Percentiles rank a stretch among this genome's conserved stretches.
Evolutionary conservation across 768 basidiomycete species (phyloP).

Genomic region (Auricularia sp.): DNA sequence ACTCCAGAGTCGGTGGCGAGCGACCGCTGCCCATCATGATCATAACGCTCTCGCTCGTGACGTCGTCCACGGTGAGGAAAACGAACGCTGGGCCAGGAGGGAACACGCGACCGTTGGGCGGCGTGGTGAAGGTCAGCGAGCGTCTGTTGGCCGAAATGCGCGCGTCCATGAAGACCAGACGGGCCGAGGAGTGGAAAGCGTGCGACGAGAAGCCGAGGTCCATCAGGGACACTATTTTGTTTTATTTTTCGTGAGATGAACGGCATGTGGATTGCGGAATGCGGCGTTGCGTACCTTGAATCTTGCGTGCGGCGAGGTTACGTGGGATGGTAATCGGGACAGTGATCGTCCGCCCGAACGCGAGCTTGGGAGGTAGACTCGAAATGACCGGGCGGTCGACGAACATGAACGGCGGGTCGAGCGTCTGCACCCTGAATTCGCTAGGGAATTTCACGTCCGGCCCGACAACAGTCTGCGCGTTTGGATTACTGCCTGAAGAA

Average conservation of each 20-base stretch:
- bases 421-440: constrained; percentile 34
- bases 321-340: constrained; percentile 24
- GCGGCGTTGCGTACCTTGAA: constrained; percentile 2
- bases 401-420: constrained; percentile 34
- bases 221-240: constrained; percentile 21
- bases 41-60: constrained; percentile 14
- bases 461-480: background rate
- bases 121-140: constrained; percentile 23
- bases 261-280: background rate
- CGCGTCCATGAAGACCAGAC: constrained; percentile 25
- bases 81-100: constrained; percentile 22
- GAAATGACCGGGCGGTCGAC: constrained; percentile 24
- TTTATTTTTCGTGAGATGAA: background rate
- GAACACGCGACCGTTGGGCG: constrained; percentile 26
- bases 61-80: constrained; percentile 20
- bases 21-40: constrained; percentile 21
- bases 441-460: constrained; percentile 16
- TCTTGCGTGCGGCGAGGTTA: constrained; percentile 10
- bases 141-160: constrained; percentile 18
- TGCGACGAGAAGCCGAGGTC: constrained; percentile 27
- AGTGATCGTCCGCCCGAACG: constrained; percentile 26
- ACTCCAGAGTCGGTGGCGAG: constrained; percentile 6
- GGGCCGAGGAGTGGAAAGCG: constrained; percentile 26
- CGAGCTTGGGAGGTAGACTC: constrained; percentile 27
- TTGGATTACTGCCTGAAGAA: background rate